Percentiles rank a stretch among this genome's conserved stretches.
Conservation (phyloP, 495 filamentous ascomycete genomes). For the Penicillium macrosclerotiorum region DNA sequence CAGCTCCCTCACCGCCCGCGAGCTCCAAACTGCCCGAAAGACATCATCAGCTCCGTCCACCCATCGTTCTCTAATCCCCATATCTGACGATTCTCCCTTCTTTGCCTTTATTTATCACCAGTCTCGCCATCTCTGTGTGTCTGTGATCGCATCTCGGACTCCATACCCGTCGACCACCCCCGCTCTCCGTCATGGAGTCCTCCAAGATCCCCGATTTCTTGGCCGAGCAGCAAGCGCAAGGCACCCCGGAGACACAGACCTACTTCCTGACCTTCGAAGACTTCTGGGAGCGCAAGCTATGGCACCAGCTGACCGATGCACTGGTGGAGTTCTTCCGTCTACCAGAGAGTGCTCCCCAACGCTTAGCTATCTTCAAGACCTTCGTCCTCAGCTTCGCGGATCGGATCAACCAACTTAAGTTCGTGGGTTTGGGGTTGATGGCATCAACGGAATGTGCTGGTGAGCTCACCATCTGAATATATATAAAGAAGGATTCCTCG, state of each 20-base stretch:
- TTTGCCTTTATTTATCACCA: conserved; percentile 1
- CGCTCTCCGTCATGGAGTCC: conserved; percentile 61
- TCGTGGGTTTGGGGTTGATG: conserved; percentile 83
- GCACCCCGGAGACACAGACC: conserved; percentile 82
- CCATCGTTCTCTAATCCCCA: conserved; percentile 11
- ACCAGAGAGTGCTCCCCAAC: conserved; percentile 75
- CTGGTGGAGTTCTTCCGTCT: conserved; percentile 87
- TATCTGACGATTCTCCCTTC: conserved; percentile 5
- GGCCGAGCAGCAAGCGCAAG: conserved; percentile 75
- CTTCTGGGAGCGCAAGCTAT: conserved; percentile 97
- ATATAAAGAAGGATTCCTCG: neutral
- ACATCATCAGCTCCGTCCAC: conserved; percentile 17
- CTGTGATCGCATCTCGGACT: conserved; percentile 3
- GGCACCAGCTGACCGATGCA: conserved; percentile 94
- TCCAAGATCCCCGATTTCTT: conserved; percentile 92
- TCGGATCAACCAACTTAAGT: conserved; percentile 98
- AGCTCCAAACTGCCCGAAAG: conserved; percentile 19
- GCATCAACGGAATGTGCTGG: conserved; percentile 85
- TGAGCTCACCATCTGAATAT: conserved; percentile 33
- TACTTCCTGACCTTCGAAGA: conserved; percentile 93
- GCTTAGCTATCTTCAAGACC: conserved; percentile 84
- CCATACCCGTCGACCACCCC: neutral
- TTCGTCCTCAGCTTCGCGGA: conserved; percentile 96
- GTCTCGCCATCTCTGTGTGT: conserved; percentile 1
- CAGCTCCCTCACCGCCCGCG: conserved; percentile 18